Base-by-base conservation (phyloP, 306 rosid genomes). In the Cicer chorassanicum region DNA sequence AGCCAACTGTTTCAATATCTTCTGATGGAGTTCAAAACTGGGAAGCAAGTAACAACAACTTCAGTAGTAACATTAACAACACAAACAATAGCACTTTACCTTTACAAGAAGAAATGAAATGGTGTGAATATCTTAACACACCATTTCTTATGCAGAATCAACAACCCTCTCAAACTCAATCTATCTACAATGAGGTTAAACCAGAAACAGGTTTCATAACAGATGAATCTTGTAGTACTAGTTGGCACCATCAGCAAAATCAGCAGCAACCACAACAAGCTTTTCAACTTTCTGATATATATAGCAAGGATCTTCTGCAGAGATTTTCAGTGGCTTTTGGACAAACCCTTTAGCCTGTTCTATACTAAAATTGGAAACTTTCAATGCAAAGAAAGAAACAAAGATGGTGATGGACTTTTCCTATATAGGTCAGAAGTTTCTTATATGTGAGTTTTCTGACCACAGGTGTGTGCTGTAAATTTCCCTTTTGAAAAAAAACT, bases 321-420 rank as follows among this genome's bases (percentile, higher is more conserved):
- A 90, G 91, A 85, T 90, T 91, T 72, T 89, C 98, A 16, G 87
- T 93, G 73, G 88, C 98, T 83, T 93, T 88, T 77, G 97, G 98
- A 70, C 94, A 91, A 73, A 86, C 92, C 75, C 86, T 91, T 65
- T 93, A 90, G 81, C 49, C 29, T 77, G 50, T 8, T 8, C 8
- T 59, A 46, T 53, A 65, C 21, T 70, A 72, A 60, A 64, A 76
- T 74, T 65, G 63, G 70, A 79, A 72, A 73, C 77, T 78, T 77
- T 9, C 70, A 51, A 70, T 68, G 73, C 21, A 53, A 76, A 8
- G 65, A 61, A 83, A 69, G 77, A 79, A 76, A 77, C 68, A 72
- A 54, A 53, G 79, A 45, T 71, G 68, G 83, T 15, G 66, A 50
- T 54, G 45, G 65, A 54, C 75, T 68, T 67, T 69, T 73, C 66